Evolutionary conservation across 2,329 filamentous ascomycete genomes (phyloP), one percentile per base, ranked within the genome.

Genomic region (Alternaria metachromatica): DNA sequence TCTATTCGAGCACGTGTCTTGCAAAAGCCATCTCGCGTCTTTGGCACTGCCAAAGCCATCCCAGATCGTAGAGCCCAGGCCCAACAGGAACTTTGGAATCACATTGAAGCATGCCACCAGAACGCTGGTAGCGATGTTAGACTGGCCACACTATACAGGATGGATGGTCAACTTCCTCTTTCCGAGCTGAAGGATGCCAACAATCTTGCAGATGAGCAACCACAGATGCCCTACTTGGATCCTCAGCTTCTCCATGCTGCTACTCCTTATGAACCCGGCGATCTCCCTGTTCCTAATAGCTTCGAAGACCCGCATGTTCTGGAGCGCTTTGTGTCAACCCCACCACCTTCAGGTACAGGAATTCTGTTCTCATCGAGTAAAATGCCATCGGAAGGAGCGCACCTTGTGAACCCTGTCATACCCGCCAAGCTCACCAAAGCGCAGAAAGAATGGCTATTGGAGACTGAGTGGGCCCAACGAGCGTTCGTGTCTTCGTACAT

Each of bases 401-500:
- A 71, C 62, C 67, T 74, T 65, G 64, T 70, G 56, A 72, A 67
- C 57, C 73, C 78, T 5, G 74, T 89, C n/a, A 83, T 85, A 44
- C 89, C 89, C 4, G 80, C 82, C 3, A 80, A 82, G 30, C 83
- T 92, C n/a, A 87, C 86, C 1, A 83, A 83, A 62, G 83, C 87
- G n/a, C 90, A 92, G 74, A 87, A 85, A 56, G 89, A 91, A 76
- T 89, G 90, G 87, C 78, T 92, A 2, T 80, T 90, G 41, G 89
- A 92, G 74, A 87, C 88, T 4, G 86, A 89, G 56, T 91, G 89
- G 88, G 89, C 89, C 7, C 89, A 92, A 67, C 83, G 87, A 57
- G 89, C 89, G 18, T 89, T 92, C 73, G 82, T 92, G 50, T 87
- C 89, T 53, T 90, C 89, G 1, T 92, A 90, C 68, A 85, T 89